phyloP scores from a whole-genome alignment of 2,329 filamentous ascomycete genomes.

The Sordariomycetes sp. region DNA sequence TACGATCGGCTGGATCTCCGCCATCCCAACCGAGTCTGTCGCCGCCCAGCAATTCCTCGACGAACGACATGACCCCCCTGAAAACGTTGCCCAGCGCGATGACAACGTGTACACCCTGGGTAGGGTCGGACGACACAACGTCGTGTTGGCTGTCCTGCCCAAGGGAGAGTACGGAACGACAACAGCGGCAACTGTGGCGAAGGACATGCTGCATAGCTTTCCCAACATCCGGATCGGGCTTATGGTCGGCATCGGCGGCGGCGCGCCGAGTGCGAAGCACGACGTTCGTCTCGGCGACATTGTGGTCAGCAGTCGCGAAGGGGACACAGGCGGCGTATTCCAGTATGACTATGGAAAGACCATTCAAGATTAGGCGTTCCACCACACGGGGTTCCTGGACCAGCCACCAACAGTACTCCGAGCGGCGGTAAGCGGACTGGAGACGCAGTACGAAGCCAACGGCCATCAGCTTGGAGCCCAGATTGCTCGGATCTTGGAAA shows the following conservation, averaged over 20 bases:
- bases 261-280: neutral
- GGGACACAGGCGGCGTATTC: neutral
- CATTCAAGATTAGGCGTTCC: neutral
- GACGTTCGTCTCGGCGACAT: neutral
- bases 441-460: neutral
- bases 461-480: neutral
- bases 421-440: neutral
- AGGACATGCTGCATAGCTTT: neutral
- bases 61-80: neutral
- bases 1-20: neutral
- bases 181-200: neutral
- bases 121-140: neutral
- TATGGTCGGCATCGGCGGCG: neutral
- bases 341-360: neutral
- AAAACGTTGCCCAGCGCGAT: neutral
- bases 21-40: neutral
- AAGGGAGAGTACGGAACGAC: neutral
- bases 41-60: neutral
- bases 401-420: neutral
- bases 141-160: neutral
- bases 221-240: neutral
- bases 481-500: neutral
- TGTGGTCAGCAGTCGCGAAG: neutral
- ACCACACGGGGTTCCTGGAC: neutral
- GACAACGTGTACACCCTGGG: neutral